A percentile compares a stretch with the other conserved stretches of the same genome.
Evolutionary conservation across 2,329 filamentous ascomycete genomes (phyloP).

Genomic region (Fusarium nelsonii): DNA sequence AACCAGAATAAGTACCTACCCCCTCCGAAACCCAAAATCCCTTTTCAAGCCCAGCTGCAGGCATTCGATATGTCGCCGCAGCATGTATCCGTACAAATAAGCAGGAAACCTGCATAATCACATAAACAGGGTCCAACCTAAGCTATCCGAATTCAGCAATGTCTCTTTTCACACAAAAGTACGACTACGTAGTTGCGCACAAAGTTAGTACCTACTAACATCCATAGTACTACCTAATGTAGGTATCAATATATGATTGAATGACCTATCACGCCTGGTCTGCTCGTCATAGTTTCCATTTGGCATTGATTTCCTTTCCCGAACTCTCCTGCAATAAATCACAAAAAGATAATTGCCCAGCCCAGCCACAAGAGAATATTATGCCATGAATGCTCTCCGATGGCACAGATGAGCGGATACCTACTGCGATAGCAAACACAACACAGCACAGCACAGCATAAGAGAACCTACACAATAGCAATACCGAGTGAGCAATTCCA

Average conservation of each 20-base stretch:
- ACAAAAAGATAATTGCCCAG: neutral
- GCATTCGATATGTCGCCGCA: constrained; percentile 5
- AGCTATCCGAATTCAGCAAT: constrained; percentile 14
- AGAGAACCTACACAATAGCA: constrained; percentile 1
- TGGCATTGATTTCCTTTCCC: constrained; percentile 20
- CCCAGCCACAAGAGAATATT: neutral
- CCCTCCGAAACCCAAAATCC: constrained; percentile 5
- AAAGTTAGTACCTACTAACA: neutral
- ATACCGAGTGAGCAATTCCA: constrained; percentile 1
- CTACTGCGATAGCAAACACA: constrained; percentile 30
- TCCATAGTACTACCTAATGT: neutral
- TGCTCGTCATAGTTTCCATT: constrained; percentile 15
- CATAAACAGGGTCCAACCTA: neutral
- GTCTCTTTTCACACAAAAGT: constrained; percentile 2
- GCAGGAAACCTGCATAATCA: constrained; percentile 32
- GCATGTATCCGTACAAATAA: constrained; percentile 1
- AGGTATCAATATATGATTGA: neutral
- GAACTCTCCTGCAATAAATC: constrained; percentile 18
- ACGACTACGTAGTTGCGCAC: constrained; percentile 9
- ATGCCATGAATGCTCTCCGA: constrained; percentile 2
- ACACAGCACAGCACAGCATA: constrained; percentile 12
- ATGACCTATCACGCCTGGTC: neutral
- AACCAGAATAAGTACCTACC: neutral
- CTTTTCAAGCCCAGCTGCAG: neutral
- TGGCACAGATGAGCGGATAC: constrained; percentile 32